A percentile compares a stretch with the other conserved stretches of the same genome.
Evolutionary conservation across 495 filamentous ascomycete genomes (phyloP).

Genomic region (Penicilliopsis zonata): DNA sequence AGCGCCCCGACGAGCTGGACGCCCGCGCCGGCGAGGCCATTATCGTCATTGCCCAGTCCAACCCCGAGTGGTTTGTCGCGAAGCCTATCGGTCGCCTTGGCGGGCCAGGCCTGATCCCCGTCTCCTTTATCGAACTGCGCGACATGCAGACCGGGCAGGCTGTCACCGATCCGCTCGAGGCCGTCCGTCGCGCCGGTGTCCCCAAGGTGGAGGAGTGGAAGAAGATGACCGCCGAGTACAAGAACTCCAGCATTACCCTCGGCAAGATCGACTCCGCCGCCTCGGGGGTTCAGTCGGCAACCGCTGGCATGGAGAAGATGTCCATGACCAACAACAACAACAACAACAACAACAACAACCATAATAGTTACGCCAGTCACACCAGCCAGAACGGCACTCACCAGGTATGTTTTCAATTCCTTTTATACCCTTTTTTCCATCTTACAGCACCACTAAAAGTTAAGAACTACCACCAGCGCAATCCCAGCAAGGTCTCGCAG

Average conservation of each 20-base stretch:
- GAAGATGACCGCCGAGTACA: slow-evolving; percentile 98
- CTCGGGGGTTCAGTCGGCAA: slow-evolving; percentile 34
- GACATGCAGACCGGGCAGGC: slow-evolving; percentile 83
- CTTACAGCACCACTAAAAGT: no score
- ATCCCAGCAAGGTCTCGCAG: slow-evolving; percentile 27
- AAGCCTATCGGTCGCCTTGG: slow-evolving; percentile 94
- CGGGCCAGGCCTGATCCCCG: slow-evolving; percentile 89
- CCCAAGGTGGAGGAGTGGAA: slow-evolving; percentile 99
- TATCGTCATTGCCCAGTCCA: slow-evolving; percentile 98
- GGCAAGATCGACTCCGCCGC: slow-evolving; percentile 66
- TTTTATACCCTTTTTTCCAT: no score
- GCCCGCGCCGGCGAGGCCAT: slow-evolving; percentile 92
- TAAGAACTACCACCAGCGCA: slow-evolving; percentile 37
- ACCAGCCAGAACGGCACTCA: no score
- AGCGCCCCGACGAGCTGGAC: slow-evolving; percentile 88
- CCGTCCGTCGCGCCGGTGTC: slow-evolving; percentile 79
- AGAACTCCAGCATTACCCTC: slow-evolving; percentile 94
- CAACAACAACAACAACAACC: slow-evolving; percentile 25
- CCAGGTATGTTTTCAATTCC: no score
- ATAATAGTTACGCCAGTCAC: slow-evolving; percentile 36
- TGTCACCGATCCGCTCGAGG: slow-evolving; percentile 72
- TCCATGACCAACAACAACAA: slow-evolving; percentile 43
- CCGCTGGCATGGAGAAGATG: slow-evolving; percentile 69
- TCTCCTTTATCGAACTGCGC: slow-evolving; percentile 91
- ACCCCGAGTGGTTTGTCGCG: slow-evolving; percentile 98